Percentiles rank a stretch among this genome's conserved stretches.
These are phyloP conservation scores for Apophysomyces ossiformis DNA, from an alignment of 371 early-diverging fungal genomes.

Conservation along the genomic window DNA sequence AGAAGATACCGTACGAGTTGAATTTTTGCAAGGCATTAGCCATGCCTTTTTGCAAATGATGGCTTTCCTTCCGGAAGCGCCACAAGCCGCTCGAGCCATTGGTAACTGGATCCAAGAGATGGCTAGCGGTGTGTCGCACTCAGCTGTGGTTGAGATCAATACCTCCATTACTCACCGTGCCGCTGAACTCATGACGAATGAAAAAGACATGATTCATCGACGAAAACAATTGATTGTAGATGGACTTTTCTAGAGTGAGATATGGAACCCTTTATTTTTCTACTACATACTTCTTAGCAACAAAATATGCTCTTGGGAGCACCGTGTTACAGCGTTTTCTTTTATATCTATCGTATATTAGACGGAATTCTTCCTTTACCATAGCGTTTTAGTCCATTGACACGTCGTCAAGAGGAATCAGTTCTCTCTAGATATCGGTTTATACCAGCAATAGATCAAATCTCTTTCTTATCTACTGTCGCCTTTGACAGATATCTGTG, in stretches of 20 bases:
- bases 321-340: no score
- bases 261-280: no score
- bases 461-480: no score
- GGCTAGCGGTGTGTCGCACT: slow-evolving; percentile 12
- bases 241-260: slow-evolving; percentile 30
- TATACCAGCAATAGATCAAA: no score
- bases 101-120: slow-evolving; percentile 72
- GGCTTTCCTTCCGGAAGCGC: slow-evolving; percentile 84
- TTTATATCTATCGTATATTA: no score
- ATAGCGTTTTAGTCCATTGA: no score
- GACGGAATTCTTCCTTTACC: no score
- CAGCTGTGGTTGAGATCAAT: neutral
- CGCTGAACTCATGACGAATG: slow-evolving; percentile 41
- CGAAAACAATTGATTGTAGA: slow-evolving; percentile 44
- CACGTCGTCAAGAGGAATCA: no score
- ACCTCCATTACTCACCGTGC: slow-evolving; percentile 26
- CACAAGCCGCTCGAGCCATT: slow-evolving; percentile 65
- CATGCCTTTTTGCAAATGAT: slow-evolving; percentile 94
- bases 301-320: no score
- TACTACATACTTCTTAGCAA: no score
- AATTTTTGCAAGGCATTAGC: slow-evolving; percentile 88
- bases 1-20: slow-evolving; percentile 52
- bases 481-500: no score
- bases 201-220: slow-evolving; percentile 51
- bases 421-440: no score